Base-by-base conservation (phyloP, 306 rosid species). In the Trichosanthes cucumerina region DNA sequence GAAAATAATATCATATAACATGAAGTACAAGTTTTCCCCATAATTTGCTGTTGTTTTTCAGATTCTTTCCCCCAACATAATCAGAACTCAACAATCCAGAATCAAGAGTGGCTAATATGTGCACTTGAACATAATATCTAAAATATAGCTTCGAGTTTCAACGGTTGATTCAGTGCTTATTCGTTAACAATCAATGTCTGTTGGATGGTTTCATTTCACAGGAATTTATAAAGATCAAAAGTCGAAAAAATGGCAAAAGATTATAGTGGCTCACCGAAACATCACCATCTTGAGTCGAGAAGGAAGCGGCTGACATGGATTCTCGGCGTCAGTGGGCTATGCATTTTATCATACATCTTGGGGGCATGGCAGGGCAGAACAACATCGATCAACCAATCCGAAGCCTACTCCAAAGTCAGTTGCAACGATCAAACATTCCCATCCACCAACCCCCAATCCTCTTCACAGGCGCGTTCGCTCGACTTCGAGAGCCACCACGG, bases 211-310 rank as follows among this genome's bases (percentile, higher is more conserved):
- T 26, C 12, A 7, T 70, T 70, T 26, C 12, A 8, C 59, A 50
- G 46, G 50, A 57, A 31, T 75, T 26, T 26, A 13, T 38, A 19
- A 33, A 58, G 46, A 59, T 60, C 80, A 26, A 31, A 77, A 77
- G 38, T 44, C 7, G 15, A 70, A 23, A 44, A 65, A 83, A 92
- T 92, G 97, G 91, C 89, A 18, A 91, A 94, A 86, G 97, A 95
- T 0, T 84, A 89, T 83, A 84, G 79, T 81, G 97, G 98, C 84
- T 92, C 98, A 21, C 97, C 98, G 14, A 95, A 95, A 89, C 96
- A 87, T 52, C 85, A 89, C 81, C 97, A 88, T 34, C 57, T 87
- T 3, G 98, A 95, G 43, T 78, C 90, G 1, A 91, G 81, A 86
- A 87, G 93, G 86, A 91, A 88, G 81, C 86, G 93, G 10, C 86